Conservation (phyloP, 352 stramenopile species). For the Aphanomyces euteiches region DNA sequence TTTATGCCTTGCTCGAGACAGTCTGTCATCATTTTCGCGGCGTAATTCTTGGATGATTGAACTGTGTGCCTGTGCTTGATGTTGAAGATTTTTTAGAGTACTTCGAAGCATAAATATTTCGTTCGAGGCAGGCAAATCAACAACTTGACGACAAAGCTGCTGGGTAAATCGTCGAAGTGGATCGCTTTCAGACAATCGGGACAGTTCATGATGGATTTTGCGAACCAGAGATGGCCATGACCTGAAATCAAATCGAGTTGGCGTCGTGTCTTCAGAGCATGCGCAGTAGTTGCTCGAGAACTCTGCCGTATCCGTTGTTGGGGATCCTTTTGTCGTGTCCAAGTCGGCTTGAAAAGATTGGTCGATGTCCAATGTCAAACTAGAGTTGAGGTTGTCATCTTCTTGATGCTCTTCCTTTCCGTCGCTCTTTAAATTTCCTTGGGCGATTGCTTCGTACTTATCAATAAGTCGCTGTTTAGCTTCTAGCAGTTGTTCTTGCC, state of each 20-base stretch:
- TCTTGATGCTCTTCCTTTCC: too few species aligned
- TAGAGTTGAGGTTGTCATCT: too few species aligned
- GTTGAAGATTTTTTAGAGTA: neutral
- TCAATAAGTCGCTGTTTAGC: slow-evolving; percentile 14
- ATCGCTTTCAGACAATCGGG: neutral
- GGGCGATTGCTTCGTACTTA: neutral
- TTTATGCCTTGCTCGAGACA: neutral
- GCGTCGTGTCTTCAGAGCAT: neutral
- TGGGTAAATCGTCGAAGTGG: neutral
- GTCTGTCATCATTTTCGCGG: neutral
- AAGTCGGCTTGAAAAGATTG: neutral
- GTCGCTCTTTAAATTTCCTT: too few species aligned
- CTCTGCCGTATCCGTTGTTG: neutral
- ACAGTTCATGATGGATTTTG: neutral
- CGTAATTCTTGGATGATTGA: slow-evolving; percentile 2
- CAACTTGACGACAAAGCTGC: slow-evolving; percentile 4
- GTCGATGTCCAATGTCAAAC: neutral
- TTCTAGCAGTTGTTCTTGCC: slow-evolving; percentile 13
- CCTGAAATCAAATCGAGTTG: neutral
- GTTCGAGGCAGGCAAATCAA: neutral
- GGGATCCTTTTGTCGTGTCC: neutral
- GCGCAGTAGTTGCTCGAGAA: slow-evolving; percentile 2
- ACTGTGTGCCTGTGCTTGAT: neutral
- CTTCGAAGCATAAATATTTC: neutral
- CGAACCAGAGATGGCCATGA: neutral